A percentile compares a stretch with the other conserved stretches of the same genome.
These are phyloP conservation scores for Ascochyta koolunga DNA, from an alignment of 2,329 filamentous ascomycete genomes.

Conservation along the genomic window DNA sequence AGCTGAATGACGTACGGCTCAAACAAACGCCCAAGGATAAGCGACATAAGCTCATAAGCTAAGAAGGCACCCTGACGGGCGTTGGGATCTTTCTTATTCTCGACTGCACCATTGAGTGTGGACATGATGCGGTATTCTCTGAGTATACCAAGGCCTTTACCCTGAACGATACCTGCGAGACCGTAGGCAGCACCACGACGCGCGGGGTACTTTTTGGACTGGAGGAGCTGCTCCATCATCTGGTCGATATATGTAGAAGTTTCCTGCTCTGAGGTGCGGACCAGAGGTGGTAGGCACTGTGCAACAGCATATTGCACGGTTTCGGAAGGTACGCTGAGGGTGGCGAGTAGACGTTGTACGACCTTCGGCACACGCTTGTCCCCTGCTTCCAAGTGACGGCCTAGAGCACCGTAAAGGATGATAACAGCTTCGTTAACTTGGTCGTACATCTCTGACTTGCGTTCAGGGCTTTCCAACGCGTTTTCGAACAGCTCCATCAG, in stretches of 20 bases:
- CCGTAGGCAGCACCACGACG: slow-evolving; percentile 95
- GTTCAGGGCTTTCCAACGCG: slow-evolving; percentile 84
- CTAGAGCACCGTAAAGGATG: slow-evolving; percentile 93
- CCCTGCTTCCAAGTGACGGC: slow-evolving; percentile 82
- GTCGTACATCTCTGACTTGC: slow-evolving; percentile 80
- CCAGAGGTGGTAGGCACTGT: slow-evolving; percentile 89
- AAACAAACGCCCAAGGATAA: slow-evolving; percentile 84
- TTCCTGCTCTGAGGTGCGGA: slow-evolving; percentile 79
- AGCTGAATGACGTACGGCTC: slow-evolving; percentile 97
- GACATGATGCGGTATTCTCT: slow-evolving; percentile 87
- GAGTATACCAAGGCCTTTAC: slow-evolving; percentile 81
- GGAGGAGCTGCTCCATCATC: slow-evolving; percentile 80
- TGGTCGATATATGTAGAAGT: slow-evolving; percentile 80
- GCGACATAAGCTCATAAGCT: slow-evolving; percentile 87
- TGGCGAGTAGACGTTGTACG: slow-evolving; percentile 82
- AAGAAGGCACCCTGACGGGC: slow-evolving; percentile 88
- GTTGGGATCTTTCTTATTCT: slow-evolving; percentile 92
- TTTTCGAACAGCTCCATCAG: slow-evolving; percentile 92
- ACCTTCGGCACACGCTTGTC: slow-evolving; percentile 88
- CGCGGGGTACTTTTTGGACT: slow-evolving; percentile 88
- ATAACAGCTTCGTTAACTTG: slow-evolving; percentile 96
- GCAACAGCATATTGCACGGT: slow-evolving; percentile 96
- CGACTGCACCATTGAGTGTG: slow-evolving; percentile 78
- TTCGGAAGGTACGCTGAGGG: slow-evolving; percentile 92
- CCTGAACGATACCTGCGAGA: slow-evolving; percentile 85